phyloP scores from a whole-genome alignment of 2,329 filamentous ascomycete genomes.

The Calonectria honghensis region DNA sequence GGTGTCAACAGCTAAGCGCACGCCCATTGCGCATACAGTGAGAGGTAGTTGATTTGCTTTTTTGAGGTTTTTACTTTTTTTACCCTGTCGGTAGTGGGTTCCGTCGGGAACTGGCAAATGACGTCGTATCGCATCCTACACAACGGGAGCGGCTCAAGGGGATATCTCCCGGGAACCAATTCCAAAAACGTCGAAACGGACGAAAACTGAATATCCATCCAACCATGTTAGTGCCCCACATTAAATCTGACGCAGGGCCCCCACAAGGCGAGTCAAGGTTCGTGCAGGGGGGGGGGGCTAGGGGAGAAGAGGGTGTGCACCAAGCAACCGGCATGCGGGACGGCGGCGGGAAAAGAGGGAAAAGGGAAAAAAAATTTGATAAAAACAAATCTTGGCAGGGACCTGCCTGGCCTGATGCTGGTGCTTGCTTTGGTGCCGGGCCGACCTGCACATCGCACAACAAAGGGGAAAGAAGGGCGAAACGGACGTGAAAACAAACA shows the following conservation, averaged over 20 bases:
- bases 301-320: background rate
- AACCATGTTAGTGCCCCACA: slow-evolving; percentile 11
- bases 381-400: background rate
- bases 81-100: slow-evolving; percentile 9
- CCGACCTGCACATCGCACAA: background rate
- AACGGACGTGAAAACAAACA: background rate
- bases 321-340: background rate
- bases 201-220: slow-evolving; percentile 16
- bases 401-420: background rate
- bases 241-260: slow-evolving; percentile 17
- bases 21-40: background rate
- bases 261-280: slow-evolving; percentile 44
- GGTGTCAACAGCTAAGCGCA: slow-evolving; percentile 2
- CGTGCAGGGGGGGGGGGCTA: slow-evolving; percentile 15
- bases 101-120: slow-evolving; percentile 18
- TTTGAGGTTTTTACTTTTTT: slow-evolving; percentile 10
- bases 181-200: slow-evolving; percentile 24
- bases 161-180: background rate
- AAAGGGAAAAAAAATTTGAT: background rate
- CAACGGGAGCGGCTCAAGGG: slow-evolving; percentile 27
- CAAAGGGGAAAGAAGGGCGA: too few species aligned
- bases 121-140: slow-evolving; percentile 9
- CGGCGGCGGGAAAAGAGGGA: background rate
- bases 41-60: slow-evolving; percentile 18
- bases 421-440: background rate